phyloP scores from a whole-genome alignment of 495 filamentous ascomycete species.

The Cairneyella variabilis region DNA sequence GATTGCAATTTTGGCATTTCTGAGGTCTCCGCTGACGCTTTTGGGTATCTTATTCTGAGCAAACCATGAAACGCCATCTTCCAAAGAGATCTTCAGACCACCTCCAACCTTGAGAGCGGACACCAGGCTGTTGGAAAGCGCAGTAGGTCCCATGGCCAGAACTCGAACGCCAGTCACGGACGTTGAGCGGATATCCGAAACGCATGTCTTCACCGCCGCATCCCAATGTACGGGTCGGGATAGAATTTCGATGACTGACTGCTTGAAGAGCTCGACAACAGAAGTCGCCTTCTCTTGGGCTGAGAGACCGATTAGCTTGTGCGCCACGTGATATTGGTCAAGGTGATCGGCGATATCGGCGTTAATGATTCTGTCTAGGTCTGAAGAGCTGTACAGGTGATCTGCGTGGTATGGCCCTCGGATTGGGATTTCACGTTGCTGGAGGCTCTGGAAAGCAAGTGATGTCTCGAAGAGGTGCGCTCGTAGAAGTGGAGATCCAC shows the following conservation, averaged over 20 bases:
- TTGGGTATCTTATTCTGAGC: conserved; percentile 59
- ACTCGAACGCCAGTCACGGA: neutral
- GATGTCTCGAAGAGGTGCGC: conserved; percentile 50
- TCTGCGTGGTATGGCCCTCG: conserved; percentile 78
- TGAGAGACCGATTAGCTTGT: conserved; percentile 1
- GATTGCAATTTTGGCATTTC: conserved; percentile 58
- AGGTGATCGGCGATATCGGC: conserved; percentile 1
- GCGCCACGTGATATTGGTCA: conserved; percentile 2
- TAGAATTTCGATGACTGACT: conserved; percentile 12
- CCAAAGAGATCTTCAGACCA: conserved; percentile 36
- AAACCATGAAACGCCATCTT: conserved; percentile 39
- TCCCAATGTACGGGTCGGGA: conserved; percentile 11
- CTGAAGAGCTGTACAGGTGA: conserved; percentile 53
- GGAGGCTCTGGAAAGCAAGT: conserved; percentile 32
- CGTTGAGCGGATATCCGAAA: conserved; percentile 2
- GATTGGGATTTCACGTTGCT: conserved; percentile 61
- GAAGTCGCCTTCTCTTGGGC: neutral
- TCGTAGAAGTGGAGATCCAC: conserved; percentile 65
- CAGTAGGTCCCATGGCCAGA: conserved; percentile 13
- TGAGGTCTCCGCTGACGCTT: conserved; percentile 69
- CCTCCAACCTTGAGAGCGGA: conserved; percentile 37
- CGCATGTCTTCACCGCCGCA: conserved; percentile 3
- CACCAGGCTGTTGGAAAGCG: conserved; percentile 32
- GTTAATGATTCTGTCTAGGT: conserved; percentile 13
- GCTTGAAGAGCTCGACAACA: conserved; percentile 12